A percentile compares a stretch with the other conserved stretches of the same genome.
Evolutionary conservation across 208 protist species (phyloP).

Genomic region (Naegleria gruberi): DNA sequence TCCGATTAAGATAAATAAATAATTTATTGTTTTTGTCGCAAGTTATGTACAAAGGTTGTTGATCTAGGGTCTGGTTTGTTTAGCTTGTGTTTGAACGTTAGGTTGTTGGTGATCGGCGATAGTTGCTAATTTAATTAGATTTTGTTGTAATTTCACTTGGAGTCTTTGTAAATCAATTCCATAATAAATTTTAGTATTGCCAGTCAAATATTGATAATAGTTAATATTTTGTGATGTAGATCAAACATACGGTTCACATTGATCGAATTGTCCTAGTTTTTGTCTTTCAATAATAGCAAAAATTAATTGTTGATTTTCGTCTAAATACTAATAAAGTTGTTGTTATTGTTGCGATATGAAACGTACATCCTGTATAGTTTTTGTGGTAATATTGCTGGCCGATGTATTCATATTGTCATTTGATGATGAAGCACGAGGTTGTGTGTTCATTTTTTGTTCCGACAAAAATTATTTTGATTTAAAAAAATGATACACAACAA

Average conservation of each 20-base stretch:
- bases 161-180: not conserved
- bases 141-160: not conserved
- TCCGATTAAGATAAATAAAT: not conserved
- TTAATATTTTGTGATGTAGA: not conserved
- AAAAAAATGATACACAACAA: no score
- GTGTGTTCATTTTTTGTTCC: not conserved
- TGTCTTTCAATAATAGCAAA: not conserved
- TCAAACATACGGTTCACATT: not conserved
- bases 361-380: not conserved
- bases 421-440: not conserved
- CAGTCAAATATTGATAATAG: no score
- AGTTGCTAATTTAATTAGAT: not conserved
- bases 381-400: not conserved
- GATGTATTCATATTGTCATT: not conserved
- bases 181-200: no score
- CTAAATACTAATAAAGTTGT: no score
- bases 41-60: no score
- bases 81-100: not conserved
- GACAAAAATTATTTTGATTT: no score
- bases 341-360: not conserved
- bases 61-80: not conserved
- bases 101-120: not conserved
- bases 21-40: no score
- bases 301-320: conserved; percentile 7
- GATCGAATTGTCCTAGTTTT: conserved; percentile 1